phyloP scores from a whole-genome alignment of 2,329 filamentous ascomycete genomes.

The Plenodomus tracheiphilus region DNA sequence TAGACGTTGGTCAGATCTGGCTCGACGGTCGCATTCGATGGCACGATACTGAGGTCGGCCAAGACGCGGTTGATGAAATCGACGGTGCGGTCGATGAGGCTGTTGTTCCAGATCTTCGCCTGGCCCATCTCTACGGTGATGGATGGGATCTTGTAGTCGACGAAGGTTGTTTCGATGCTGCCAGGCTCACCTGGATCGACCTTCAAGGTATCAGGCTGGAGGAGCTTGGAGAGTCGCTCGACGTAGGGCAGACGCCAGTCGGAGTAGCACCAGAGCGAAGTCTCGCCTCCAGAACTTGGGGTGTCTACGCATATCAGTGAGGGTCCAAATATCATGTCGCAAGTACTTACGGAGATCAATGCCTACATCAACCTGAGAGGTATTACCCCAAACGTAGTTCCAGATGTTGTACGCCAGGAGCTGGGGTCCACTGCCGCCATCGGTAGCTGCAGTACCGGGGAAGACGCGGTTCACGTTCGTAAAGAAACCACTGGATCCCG shows the following conservation, averaged over 20 bases:
- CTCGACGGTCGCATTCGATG: slow-evolving; percentile 34
- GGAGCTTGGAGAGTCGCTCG: slow-evolving; percentile 44
- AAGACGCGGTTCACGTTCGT: slow-evolving; percentile 45
- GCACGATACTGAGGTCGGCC: slow-evolving; percentile 24
- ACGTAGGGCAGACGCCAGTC: slow-evolving; percentile 45
- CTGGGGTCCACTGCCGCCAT: slow-evolving; percentile 31
- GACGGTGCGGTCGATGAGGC: slow-evolving; percentile 41
- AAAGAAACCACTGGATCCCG: slow-evolving; percentile 29
- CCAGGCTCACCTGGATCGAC: slow-evolving; percentile 46
- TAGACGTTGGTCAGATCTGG: slow-evolving; percentile 38
- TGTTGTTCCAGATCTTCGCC: slow-evolving; percentile 44
- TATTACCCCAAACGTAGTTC: slow-evolving; percentile 45
- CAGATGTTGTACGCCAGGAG: slow-evolving; percentile 43
- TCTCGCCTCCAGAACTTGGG: slow-evolving; percentile 41
- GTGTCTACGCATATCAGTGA: slow-evolving; percentile 27
- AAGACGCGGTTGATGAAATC: slow-evolving; percentile 31
- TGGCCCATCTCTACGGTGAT: slow-evolving; percentile 46
- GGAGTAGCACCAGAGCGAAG: slow-evolving; percentile 46
- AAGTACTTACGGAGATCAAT: slow-evolving; percentile 38
- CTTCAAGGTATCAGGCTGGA: slow-evolving; percentile 46
- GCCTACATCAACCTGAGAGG: slow-evolving; percentile 44
- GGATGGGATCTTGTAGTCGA: slow-evolving; percentile 40
- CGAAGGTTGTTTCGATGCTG: slow-evolving; percentile 46
- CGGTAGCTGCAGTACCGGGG: slow-evolving; percentile 28
- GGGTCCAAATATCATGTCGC: not conserved